These are phyloP conservation scores for Nidularia pulvinata DNA, from an alignment of 768 basidiomycete species.

Conservation along the genomic window DNA sequence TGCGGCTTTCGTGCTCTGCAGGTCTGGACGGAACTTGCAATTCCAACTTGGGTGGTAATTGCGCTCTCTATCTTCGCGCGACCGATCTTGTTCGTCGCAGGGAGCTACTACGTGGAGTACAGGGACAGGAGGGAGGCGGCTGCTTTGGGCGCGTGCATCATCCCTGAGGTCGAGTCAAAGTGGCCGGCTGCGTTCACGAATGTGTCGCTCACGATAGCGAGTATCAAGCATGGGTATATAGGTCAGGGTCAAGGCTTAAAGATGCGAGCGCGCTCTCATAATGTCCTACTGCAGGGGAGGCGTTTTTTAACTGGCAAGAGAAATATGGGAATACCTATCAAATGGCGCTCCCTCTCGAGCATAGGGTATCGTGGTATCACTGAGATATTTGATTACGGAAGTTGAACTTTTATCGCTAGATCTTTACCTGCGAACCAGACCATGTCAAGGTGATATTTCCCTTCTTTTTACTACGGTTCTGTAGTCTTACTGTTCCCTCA, in stretches of 20 bases:
- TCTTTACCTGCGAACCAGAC: conserved; percentile 32
- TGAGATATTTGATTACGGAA: not conserved
- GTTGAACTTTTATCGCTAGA: conserved; percentile 7
- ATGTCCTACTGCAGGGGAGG: conserved; percentile 6
- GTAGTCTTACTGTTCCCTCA: conserved; percentile 2
- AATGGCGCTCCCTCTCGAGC: conserved; percentile 20
- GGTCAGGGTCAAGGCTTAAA: no score
- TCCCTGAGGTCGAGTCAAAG: conserved; percentile 22
- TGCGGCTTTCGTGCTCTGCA: conserved; percentile 1
- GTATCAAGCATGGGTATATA: no score
- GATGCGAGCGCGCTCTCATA: no score
- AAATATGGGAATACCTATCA: conserved; percentile 18
- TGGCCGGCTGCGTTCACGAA: conserved; percentile 16
- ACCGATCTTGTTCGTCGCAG: not conserved
- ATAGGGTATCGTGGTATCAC: conserved; percentile 14
- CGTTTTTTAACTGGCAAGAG: conserved; percentile 12
- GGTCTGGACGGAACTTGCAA: not conserved
- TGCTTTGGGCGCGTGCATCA: conserved; percentile 26
- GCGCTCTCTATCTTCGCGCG: not conserved
- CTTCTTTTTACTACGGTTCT: not conserved
- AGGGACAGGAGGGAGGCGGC: conserved; percentile 20
- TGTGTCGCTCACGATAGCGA: no score
- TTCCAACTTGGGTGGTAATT: conserved; percentile 1
- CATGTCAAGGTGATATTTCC: conserved; percentile 29
- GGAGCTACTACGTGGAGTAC: conserved; percentile 12